Base-by-base conservation (phyloP, 805 yeast genomes). In the Cyberlindnera meyerae region DNA sequence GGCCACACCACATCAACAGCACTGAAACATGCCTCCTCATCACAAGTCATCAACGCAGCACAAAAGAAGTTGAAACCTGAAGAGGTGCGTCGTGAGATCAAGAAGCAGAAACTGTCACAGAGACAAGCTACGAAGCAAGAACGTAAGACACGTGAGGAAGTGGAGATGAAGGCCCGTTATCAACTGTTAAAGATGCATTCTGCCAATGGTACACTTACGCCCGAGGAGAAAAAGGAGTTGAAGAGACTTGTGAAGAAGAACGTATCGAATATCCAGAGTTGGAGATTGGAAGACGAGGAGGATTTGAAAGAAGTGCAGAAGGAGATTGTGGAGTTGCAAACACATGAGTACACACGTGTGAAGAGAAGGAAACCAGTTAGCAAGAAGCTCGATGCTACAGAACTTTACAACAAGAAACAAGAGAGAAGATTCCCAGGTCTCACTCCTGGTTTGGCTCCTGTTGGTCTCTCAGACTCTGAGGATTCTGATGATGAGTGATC, bases 361-460 rank as follows among this genome's bases (percentile, higher is more conserved):
- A 60, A 44, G 25, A 48, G 49, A 36, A 47, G 46, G 40, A 15
- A 34, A 21, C 36, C 40, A 22, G 31, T 29, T 33, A 34, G 24
- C 16, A 34, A 37, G 31, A 60, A 49, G 39, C 54, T 48, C 35
- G 53, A 44, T 24, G 37, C 47, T 37, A 56, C 63, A 39, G 54
- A 53, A 40, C 52, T 58, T 8, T 63, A 67, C 53, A 45, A 47
- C 16, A 40, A 47, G 37, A 47, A 48, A 37, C 35, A 45, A 20
- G 59, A 45, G 37, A 54, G 55, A 34, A 57, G 59, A 18, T 66
- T 60, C 41, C 62, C 84, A 27, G 90, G 93, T 18, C 66, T 84
- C 37, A 84, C 94, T 0, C 94, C 93, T 1, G 94, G 94, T 44
- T 69, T 84, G 58, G 94, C 93, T 1, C 93, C 93, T 22, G 88